Conservation (phyloP, 129 eudicot genomes). For the Glebionis coronaria region DNA sequence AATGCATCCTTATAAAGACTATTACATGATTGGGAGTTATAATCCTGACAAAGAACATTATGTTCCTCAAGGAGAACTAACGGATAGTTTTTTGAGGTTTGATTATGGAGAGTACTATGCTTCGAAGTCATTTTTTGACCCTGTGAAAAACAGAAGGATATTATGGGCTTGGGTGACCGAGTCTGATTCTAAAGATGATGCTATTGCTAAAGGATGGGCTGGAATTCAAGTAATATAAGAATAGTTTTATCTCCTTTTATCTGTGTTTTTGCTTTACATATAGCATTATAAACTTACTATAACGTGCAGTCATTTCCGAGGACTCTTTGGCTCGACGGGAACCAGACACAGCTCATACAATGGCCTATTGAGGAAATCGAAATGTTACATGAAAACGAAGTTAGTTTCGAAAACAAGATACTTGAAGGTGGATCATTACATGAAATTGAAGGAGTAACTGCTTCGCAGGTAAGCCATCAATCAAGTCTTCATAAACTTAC, state of each 20-base stretch:
- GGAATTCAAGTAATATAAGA: conserved; percentile 78
- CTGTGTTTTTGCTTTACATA: no score
- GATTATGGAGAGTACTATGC: conserved; percentile 75
- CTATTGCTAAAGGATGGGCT: conserved; percentile 49
- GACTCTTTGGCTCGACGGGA: conserved; percentile 27
- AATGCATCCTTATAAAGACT: conserved; percentile 30
- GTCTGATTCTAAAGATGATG: conserved; percentile 25
- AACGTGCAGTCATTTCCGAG: conserved; percentile 32
- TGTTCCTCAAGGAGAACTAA: conserved; percentile 29
- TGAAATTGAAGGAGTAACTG: conserved; percentile 33
- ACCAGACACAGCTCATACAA: conserved; percentile 32
- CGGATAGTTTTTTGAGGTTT: conserved; percentile 36
- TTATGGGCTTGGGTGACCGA: conserved; percentile 68
- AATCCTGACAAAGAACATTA: conserved; percentile 32
- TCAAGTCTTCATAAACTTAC: no score
- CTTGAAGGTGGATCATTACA: conserved; percentile 30
- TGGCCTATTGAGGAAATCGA: conserved; percentile 40
- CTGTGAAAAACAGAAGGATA: conserved; percentile 47
- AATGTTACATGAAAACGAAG: conserved; percentile 12
- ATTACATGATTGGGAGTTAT: conserved; percentile 58
- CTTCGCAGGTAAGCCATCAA: conserved; percentile 34
- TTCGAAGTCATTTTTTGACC: conserved; percentile 63
- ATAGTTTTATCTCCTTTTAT: no score
- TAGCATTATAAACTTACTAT: no score
- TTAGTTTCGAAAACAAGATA: conserved; percentile 6